phyloP scores from a whole-genome alignment of 148 eudicot species.

The Rhododendron williamsianum region DNA sequence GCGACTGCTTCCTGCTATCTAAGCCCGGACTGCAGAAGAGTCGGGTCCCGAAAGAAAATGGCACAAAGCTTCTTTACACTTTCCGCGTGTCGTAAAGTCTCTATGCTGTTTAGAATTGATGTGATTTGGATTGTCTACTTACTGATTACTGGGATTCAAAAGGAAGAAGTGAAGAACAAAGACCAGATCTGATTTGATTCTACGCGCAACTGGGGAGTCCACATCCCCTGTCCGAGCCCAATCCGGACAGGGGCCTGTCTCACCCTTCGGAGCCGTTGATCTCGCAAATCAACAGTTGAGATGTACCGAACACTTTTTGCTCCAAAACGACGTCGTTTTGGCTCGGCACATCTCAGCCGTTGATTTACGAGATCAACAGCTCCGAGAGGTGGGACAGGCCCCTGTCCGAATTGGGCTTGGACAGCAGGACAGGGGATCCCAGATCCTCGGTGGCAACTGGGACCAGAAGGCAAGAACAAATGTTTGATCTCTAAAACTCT shows the following conservation, averaged over 20 bases:
- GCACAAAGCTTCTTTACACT: neutral
- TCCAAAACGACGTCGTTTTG: too few species aligned
- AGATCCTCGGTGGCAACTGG: neutral
- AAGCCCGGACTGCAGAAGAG: neutral
- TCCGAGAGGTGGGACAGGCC: too few species aligned
- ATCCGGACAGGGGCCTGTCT: too few species aligned
- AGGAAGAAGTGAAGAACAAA: neutral
- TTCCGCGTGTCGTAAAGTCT: neutral
- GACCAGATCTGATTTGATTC: neutral
- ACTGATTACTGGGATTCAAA: neutral
- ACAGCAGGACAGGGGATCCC: too few species aligned
- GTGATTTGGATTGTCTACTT: neutral
- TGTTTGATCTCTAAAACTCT: neutral
- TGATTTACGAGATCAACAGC: too few species aligned
- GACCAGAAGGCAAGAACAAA: neutral
- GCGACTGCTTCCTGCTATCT: neutral
- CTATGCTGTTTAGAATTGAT: neutral
- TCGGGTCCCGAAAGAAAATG: neutral
- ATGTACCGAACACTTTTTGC: too few species aligned
- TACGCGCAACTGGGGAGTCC: neutral
- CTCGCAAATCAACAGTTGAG: too few species aligned
- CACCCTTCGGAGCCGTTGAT: too few species aligned
- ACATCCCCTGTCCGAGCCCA: too few species aligned
- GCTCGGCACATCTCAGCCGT: too few species aligned
- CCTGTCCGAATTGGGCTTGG: too few species aligned